Evolutionary conservation across 495 filamentous ascomycete species (phyloP), one percentile per base, ranked within the genome.

Genomic region (Xylaria flabelliformis): DNA sequence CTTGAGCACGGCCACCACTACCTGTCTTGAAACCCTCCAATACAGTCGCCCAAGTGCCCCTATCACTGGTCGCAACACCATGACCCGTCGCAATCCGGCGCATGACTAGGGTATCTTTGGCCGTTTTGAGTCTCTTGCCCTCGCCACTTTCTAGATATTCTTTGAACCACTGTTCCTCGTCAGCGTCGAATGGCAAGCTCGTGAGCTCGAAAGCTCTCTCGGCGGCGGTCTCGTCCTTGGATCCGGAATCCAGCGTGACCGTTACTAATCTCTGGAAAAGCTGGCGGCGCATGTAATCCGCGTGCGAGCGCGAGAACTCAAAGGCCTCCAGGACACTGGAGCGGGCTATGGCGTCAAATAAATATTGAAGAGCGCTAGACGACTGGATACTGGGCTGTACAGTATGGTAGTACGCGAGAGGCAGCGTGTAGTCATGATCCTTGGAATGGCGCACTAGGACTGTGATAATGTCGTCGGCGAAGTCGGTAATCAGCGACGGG

Each of bases 391-490:
- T 83, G 12, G 93, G 92, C 53, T 89, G 87, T 4, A 89, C 88
- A 24, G 89, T 89, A 64, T 94, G 87, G 80, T 92, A 95, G 79
- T 95, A 96, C 39, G 92, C 91, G 66, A 95, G 85, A 0, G 91
- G 82, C 7, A 94, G 84, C 62, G 83, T 87, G 74, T 90, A 88
- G 74, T 94, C 90, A 67, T 87, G 83, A 59, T 86, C 82, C 3
- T 88, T 82, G 69, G 89, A 82, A 69, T 90, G 82, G 15, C 84
- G 83, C 44, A 92, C 90, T n/a, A 96, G 86, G 32, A 85, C 85
- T 48, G 88, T 84, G 70, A 94, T 86, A 61, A 95, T 94, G 67
- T 95, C 92, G 79, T 95, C 92, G 41, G 91, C 88, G 74, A 95
- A 95, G 36, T 92, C 93, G 34, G 92, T 89, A 41, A 92, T 89